Base-by-base conservation (phyloP, 352 stramenopile genomes). In the Phytophthora tubulina region DNA sequence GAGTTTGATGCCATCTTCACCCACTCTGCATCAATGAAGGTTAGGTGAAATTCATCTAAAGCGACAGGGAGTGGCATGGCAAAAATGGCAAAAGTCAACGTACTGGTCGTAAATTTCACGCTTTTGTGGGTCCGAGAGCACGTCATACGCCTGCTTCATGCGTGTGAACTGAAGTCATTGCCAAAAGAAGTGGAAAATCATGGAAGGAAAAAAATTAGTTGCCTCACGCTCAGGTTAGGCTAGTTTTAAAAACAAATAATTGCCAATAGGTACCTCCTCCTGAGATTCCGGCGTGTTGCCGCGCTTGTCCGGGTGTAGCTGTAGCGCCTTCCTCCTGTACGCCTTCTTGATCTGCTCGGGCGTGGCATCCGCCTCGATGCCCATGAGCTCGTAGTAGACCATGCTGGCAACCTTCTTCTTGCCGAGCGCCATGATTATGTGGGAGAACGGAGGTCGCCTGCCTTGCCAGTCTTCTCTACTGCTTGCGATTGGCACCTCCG, bases 131-230 rank as follows among this genome's bases (percentile, higher is more conserved):
- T 98, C 94, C 5, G 78, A 89, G 32, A 99, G 82, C 35, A 97
- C 85, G 71, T 99, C 95, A 74, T 98, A 98, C 17, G 96, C 96
- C 63, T 95, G 62, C 65, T 97, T 97, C 72, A 98, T 94, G 39
- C 82, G 79, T 38, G 90, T 96, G 73, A 99, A 99, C 63, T 27
- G 21, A 27, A 27, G 21, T 27, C 21, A 27, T 27, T 27, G 21
- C 0, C 21, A 2, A 27, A 27, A 27, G 21, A 27, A 27, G 21
- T 27, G 21, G 21, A 27, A 27, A 27, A 27, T 27, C 1, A 1
- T 27, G 21, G 21, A 27, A 27, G 21, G 21, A 27, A 27, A 27
- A 27, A 27, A 27, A 27, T 27, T 1, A 27, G 21, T 27, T 27
- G 21, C 1, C 21, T 27, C 21, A 27, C 21, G 21, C 21, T 27